These are phyloP conservation scores for Pelargonium myrrhifolium DNA, from an alignment of 441 rosid genomes.

Conservation along the genomic window DNA sequence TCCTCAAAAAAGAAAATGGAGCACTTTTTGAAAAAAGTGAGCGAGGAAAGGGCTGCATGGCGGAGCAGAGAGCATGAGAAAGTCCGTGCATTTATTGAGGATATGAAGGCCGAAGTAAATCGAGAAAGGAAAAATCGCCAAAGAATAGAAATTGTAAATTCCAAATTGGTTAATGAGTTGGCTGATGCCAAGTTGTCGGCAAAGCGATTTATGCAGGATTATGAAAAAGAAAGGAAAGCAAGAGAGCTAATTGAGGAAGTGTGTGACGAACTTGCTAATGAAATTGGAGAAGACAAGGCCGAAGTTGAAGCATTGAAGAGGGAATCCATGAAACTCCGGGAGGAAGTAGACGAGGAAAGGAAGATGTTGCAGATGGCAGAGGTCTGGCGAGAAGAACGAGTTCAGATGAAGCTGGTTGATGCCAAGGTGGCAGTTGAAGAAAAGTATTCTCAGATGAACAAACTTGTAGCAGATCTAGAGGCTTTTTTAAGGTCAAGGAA, in stretches of 20 bases:
- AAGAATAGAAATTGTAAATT: constrained; percentile 35
- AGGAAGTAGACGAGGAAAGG: constrained; percentile 56
- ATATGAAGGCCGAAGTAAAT: constrained; percentile 32
- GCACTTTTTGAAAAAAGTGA: constrained; percentile 84
- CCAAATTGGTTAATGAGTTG: constrained; percentile 42
- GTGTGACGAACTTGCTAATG: constrained; percentile 47
- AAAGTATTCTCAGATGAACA: constrained; percentile 48
- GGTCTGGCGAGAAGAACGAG: constrained; percentile 71
- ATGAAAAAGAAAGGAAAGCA: constrained; percentile 42
- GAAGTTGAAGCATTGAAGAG: constrained; percentile 48
- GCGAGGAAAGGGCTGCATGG: constrained; percentile 82
- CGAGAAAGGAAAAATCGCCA: constrained; percentile 35
- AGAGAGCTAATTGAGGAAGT: constrained; percentile 47
- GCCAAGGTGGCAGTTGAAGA: constrained; percentile 51
- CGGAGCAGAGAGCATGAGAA: constrained; percentile 80
- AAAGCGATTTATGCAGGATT: constrained; percentile 73
- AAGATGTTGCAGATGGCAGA: constrained; percentile 58
- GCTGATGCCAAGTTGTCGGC: constrained; percentile 30
- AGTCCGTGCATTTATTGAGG: constrained; percentile 26
- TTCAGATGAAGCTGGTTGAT: constrained; percentile 58
- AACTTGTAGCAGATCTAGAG: constrained; percentile 44
- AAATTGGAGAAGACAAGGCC: constrained; percentile 74
- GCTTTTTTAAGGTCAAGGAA: constrained; percentile 31
- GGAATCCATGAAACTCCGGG: constrained; percentile 26
- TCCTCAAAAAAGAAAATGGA: constrained; percentile 64